Base-by-base conservation (phyloP, 768 basidiomycete genomes). In the Agrocybe pediades region DNA sequence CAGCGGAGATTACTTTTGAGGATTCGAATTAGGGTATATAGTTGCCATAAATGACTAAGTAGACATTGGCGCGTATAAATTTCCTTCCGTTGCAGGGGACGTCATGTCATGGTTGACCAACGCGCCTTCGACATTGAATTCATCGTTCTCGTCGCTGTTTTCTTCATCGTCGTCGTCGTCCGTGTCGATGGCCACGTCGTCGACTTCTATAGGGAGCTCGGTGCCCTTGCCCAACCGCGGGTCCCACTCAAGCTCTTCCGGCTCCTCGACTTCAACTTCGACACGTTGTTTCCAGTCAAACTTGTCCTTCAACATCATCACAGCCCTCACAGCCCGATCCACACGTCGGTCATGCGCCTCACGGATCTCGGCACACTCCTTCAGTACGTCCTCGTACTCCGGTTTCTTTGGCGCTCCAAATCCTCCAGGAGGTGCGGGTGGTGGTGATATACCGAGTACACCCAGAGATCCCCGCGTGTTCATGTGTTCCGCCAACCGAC, bases 261-360 rank as follows among this genome's bases (percentile, higher is more conserved):
- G 88, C 66, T 91, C 89, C 57, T 88, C 89, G 13, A 84, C 82
- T 62, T 87, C 85, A 11, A 91, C 89, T 55, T 83, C 84, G 19
- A 92, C 87, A n/a, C 91, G 77, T 59, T 84, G 82, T 65, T 85
- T 86, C 87, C 90, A 91, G 43, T 92, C 89, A 65, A 86, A 92
- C 67, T 83, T 87, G 51, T 93, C 91, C 53, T 80, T 73, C 7
- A 93, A 72, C 81, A 93, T 86, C 33, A 76, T 77, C 9, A 94
- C 90, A 0, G 92, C 91, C 40, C 86, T 76, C n/a, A 87, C 79
- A 0, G 90, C 91, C 9, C 91, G 77, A 54, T 91, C 89, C 2
- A 87, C 87, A 5, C 90, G 80, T 42, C 73, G 75, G 67, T 94
- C 91, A 59, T 94, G 91, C 20, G 84, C 88, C 8, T 73, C 73